Evolutionary conservation across 1,139 yeast genomes (phyloP).

Genomic region (Hanseniaspora uvarum): DNA sequence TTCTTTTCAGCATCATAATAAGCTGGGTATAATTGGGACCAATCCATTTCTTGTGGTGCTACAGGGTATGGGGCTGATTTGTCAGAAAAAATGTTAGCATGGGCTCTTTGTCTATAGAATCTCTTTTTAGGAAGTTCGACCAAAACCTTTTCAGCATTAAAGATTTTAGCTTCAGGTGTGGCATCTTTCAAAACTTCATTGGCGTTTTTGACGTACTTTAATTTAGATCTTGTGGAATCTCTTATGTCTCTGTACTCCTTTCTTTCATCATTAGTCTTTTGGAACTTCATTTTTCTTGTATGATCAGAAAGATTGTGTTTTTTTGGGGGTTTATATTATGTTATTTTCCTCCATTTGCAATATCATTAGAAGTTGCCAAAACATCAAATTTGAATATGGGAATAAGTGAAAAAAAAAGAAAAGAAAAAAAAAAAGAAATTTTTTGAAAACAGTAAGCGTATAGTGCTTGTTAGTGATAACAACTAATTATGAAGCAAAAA

Average conservation of each 20-base stretch:
- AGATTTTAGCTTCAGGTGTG: constrained; percentile 16
- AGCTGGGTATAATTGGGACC: constrained; percentile 67
- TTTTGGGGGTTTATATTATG: neutral
- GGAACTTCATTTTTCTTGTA: constrained; percentile 13
- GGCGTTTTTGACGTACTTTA: constrained; percentile 33
- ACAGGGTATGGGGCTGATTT: constrained; percentile 82
- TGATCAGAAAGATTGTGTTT: neutral
- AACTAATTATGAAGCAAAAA: too few relatives aligned
- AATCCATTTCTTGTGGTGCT: constrained; percentile 74
- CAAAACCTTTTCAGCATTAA: constrained; percentile 18
- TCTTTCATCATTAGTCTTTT: constrained; percentile 22
- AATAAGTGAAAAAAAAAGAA: neutral
- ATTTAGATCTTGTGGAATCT: constrained; percentile 24
- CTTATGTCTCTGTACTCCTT: constrained; percentile 34
- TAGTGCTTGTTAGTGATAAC: too few relatives aligned
- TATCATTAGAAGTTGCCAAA: neutral
- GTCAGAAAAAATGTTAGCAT: constrained; percentile 93
- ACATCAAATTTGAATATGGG: neutral
- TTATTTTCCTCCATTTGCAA: too few relatives aligned
- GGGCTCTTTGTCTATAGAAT: constrained; percentile 93
- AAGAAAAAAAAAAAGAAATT: neutral
- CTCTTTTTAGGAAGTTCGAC: constrained; percentile 68
- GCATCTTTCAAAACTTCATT: constrained; percentile 21
- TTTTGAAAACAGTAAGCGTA: neutral
- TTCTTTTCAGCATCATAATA: constrained; percentile 37